Conservation (phyloP, 306 rosid genomes). For the Cucurbita maxima region DNA sequence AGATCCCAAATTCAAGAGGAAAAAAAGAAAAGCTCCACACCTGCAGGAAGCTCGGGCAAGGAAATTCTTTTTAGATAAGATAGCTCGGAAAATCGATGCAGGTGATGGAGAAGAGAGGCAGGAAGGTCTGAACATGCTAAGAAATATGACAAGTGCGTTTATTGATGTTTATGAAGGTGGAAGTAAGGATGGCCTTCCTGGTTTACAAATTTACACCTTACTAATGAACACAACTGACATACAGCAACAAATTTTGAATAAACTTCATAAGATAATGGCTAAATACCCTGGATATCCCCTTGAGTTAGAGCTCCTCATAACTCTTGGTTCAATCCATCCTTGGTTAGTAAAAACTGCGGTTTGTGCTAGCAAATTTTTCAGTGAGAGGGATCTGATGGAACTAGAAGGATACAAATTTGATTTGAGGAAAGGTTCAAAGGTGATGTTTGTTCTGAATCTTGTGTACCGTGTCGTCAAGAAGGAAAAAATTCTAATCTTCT, state of each 20-base stretch:
- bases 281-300: slow-evolving; percentile 54
- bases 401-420: slow-evolving; percentile 61
- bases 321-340: slow-evolving; percentile 96
- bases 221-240: slow-evolving; percentile 71
- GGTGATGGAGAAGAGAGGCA: slow-evolving; percentile 41
- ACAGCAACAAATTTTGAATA: slow-evolving; percentile 48
- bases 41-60: slow-evolving; percentile 61
- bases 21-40: slow-evolving; percentile 28
- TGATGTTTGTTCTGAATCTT: slow-evolving; percentile 71
- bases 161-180: slow-evolving; percentile 89
- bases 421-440: slow-evolving; percentile 64
- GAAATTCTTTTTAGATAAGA: slow-evolving; percentile 64
- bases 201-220: slow-evolving; percentile 84
- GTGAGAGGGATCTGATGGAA: slow-evolving; percentile 20
- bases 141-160: slow-evolving; percentile 57
- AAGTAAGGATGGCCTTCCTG: slow-evolving; percentile 60
- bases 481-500: slow-evolving; percentile 70
- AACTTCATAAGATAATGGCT: slow-evolving; percentile 41
- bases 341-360: slow-evolving; percentile 67
- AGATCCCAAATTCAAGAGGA: slow-evolving; percentile 52
- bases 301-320: slow-evolving; percentile 80
- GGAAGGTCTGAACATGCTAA: slow-evolving; percentile 68
- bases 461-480: slow-evolving; percentile 52
- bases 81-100: slow-evolving; percentile 77
- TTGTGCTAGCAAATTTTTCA: slow-evolving; percentile 57